Evolutionary conservation across 139 green algal species (phyloP), one percentile per base, ranked within the genome.

Genomic region (Ulvella scutata): DNA sequence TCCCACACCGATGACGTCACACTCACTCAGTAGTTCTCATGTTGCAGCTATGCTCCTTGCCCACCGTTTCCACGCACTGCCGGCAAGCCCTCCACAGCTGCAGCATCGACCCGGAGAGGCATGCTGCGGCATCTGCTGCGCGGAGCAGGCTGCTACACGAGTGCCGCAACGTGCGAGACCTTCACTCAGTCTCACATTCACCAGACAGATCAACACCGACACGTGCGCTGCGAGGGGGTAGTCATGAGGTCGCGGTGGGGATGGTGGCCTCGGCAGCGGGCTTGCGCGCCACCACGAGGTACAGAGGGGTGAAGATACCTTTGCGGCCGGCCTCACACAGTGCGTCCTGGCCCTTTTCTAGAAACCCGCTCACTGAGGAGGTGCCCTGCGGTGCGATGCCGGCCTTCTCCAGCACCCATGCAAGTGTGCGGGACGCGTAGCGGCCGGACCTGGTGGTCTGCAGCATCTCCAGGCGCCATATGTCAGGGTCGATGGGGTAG

Each of bases 331-430:
- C 86, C 17, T 75, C 81, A 23, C 90, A 79, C 3, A 91, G 80
- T 9, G 75, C 86, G 59, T 90, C 83, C 7, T 86, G 83, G 31
- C 81, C 86, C 37, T 79, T 83, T 83, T 91, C 83, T 38, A 91
- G 78, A 44, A 91, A 88, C 38, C 51, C 43, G 4, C 61, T 76
- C 4, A 81, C 77, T 78, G 35, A 80, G 39, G 7, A 37, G 61
- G 74, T 89, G 26, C 88, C 88, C 28, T 78, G 84, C 21, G 84
- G 85, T 17, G 88, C 85, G 1, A 91, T 77, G 17, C 79, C 39
- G 26, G 85, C 23, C 35, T 38, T 81, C 81, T 92, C 87, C 34
- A 92, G 79, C 26, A 62, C 74, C 60, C 76, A 74, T n/a, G 85
- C 82, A 9, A 89, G 43, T 38, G 75, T 43, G 72, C 83, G 85